Percentiles rank a stretch among this genome's conserved stretches.
These are phyloP conservation scores for Aquilaria sinensis DNA, from an alignment of 345 rosid species.

Conservation along the genomic window DNA sequence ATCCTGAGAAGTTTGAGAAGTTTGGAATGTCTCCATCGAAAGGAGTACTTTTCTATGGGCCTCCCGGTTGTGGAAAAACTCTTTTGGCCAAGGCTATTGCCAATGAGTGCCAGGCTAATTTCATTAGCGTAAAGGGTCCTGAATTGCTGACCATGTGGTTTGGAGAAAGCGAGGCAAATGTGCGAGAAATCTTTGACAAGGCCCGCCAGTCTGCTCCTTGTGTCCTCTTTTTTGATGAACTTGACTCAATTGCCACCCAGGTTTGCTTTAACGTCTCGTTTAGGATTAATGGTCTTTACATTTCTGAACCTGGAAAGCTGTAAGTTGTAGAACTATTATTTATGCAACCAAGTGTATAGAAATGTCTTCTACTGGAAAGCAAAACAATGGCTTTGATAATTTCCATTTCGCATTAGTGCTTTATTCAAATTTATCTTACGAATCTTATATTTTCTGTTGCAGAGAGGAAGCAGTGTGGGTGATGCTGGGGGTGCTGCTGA, in stretches of 20 bases:
- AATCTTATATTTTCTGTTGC: conserved; percentile 3
- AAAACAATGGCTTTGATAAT: neutral
- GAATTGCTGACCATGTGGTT: conserved; percentile 99
- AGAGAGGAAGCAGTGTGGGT: conserved; percentile 91
- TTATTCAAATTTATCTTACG: neutral
- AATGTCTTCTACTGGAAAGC: neutral
- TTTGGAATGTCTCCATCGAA: conserved; percentile 97
- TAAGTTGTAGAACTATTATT: neutral
- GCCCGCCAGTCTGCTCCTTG: conserved; percentile 97
- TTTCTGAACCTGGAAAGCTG: neutral
- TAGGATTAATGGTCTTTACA: neutral
- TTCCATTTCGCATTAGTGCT: neutral
- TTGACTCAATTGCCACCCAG: conserved; percentile 97
- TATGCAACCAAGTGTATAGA: neutral
- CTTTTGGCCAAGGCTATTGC: conserved; percentile 97
- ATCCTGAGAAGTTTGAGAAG: conserved; percentile 95
- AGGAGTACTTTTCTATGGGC: conserved; percentile 95
- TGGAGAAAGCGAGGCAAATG: conserved; percentile 96
- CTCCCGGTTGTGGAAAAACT: conserved; percentile 99
- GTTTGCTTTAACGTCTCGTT: conserved; percentile 21
- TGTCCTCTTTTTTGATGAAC: conserved; percentile 90
- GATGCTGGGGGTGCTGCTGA: conserved; percentile 99
- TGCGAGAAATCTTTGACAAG: conserved; percentile 93
- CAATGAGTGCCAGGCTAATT: conserved; percentile 95
- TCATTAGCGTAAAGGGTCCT: conserved; percentile 93